These are phyloP conservation scores for Crataegus laevigata DNA, from an alignment of 306 rosid species.

Conservation along the genomic window DNA sequence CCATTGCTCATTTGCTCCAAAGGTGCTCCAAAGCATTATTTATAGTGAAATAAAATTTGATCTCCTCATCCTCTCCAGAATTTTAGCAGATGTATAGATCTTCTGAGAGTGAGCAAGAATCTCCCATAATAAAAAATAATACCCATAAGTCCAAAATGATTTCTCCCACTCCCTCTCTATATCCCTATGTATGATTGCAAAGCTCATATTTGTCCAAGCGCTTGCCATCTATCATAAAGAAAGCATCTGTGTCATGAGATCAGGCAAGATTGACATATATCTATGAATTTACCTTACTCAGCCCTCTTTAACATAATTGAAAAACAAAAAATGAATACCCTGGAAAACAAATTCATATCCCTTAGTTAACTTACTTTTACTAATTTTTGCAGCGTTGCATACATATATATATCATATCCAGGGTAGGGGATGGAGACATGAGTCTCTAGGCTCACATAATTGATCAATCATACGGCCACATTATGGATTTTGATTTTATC, in stretches of 20 bases:
- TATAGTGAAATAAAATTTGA: slow-evolving; percentile 81
- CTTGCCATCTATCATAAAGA: slow-evolving; percentile 99
- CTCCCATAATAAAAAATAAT: slow-evolving; percentile 83
- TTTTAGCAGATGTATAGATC: slow-evolving; percentile 83
- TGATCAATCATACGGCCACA: neutral
- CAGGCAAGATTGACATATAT: slow-evolving; percentile 67
- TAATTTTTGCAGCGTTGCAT: slow-evolving; percentile 16
- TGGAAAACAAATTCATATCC: slow-evolving; percentile 29
- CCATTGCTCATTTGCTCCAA: slow-evolving; percentile 99
- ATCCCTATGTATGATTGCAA: slow-evolving; percentile 98
- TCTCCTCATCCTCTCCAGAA: slow-evolving; percentile 94
- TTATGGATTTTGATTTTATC: neutral
- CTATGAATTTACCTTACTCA: slow-evolving; percentile 74
- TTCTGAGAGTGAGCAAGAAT: slow-evolving; percentile 94
- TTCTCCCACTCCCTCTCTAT: slow-evolving; percentile 99
- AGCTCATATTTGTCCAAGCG: slow-evolving; percentile 99
- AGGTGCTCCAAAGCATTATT: slow-evolving; percentile 92
- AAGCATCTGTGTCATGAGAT: slow-evolving; percentile 95
- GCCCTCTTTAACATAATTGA: slow-evolving; percentile 58
- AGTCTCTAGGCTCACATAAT: slow-evolving; percentile 31
- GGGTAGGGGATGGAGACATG: slow-evolving; percentile 14
- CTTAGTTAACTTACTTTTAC: slow-evolving; percentile 22
- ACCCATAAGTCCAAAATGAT: slow-evolving; percentile 93
- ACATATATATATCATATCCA: slow-evolving; percentile 6
- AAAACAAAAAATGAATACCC: slow-evolving; percentile 23